Percentiles rank a stretch among this genome's conserved stretches.
Conservation (phyloP, 257 asterid species). For the Fraxinus excelsior region DNA sequence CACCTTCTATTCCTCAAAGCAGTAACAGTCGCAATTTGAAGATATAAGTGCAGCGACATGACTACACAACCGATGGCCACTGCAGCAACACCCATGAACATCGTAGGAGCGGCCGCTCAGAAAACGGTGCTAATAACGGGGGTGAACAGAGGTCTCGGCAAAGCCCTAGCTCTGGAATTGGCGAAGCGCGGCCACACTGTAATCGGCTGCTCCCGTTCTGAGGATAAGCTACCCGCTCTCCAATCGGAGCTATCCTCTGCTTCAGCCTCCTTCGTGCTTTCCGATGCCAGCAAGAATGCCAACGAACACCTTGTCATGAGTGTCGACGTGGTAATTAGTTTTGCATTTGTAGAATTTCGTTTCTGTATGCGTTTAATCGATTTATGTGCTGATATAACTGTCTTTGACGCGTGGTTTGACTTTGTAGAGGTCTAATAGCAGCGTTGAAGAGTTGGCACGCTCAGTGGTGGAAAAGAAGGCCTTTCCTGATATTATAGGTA, state of each 20-base stretch:
- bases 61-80: constrained; percentile 41
- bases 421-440: constrained; percentile 61
- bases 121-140: constrained; percentile 84
- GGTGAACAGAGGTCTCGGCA: constrained; percentile 88
- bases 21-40: background rate
- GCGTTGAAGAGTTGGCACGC: constrained; percentile 79
- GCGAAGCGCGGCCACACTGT: constrained; percentile 88
- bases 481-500: constrained; percentile 89
- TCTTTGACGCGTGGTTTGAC: constrained; percentile 11
- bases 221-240: constrained; percentile 65
- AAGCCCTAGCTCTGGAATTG: constrained; percentile 83
- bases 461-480: constrained; percentile 69
- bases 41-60: constrained; percentile 26
- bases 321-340: constrained; percentile 76
- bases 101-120: constrained; percentile 35
- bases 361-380: background rate
- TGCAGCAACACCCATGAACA: constrained; percentile 29
- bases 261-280: no score
- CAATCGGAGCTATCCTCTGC: no score
- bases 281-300: constrained; percentile 34
- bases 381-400: background rate
- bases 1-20: background rate
- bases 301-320: constrained; percentile 63
- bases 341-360: background rate
- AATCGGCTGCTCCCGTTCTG: constrained; percentile 91